These are phyloP conservation scores for Tolypocladium cylindrosporum DNA, from an alignment of 2,329 filamentous ascomycete genomes.

Conservation along the genomic window DNA sequence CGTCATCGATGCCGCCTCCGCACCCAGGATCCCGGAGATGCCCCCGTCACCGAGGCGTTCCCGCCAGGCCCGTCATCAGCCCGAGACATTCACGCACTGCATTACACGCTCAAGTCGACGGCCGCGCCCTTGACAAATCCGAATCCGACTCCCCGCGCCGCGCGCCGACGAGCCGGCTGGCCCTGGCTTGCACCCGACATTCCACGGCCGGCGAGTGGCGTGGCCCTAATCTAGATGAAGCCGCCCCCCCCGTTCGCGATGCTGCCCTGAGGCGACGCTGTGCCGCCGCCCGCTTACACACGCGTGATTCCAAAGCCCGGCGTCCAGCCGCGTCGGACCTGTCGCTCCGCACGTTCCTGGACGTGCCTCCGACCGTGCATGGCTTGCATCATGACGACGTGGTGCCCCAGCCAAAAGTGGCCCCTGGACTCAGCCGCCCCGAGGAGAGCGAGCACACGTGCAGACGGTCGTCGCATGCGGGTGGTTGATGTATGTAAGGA, in stretches of 20 bases:
- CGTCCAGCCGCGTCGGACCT: neutral
- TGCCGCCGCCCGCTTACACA: neutral
- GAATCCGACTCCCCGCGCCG: neutral
- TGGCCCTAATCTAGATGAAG: neutral
- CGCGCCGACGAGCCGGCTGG: neutral
- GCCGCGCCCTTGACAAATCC: neutral
- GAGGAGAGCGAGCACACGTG: too few species aligned
- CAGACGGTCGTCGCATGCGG: neutral
- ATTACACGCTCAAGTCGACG: neutral
- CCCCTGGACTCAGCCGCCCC: neutral
- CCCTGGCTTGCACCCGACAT: neutral
- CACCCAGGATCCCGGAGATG: neutral
- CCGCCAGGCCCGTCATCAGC: neutral
- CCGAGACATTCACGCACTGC: neutral
- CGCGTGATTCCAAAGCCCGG: neutral
- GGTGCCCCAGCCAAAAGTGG: neutral
- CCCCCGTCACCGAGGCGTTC: neutral
- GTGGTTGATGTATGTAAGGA: neutral
- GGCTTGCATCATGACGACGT: constrained; percentile 4
- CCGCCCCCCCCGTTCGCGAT: neutral
- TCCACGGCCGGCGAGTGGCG: neutral
- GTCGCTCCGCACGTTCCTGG: neutral
- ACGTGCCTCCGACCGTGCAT: too few species aligned
- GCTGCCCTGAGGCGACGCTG: neutral
- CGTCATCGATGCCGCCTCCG: neutral